A percentile compares a stretch with the other conserved stretches of the same genome.
phyloP scores from a whole-genome alignment of 2,329 filamentous ascomycete species.

The Clathrospora elynae region DNA sequence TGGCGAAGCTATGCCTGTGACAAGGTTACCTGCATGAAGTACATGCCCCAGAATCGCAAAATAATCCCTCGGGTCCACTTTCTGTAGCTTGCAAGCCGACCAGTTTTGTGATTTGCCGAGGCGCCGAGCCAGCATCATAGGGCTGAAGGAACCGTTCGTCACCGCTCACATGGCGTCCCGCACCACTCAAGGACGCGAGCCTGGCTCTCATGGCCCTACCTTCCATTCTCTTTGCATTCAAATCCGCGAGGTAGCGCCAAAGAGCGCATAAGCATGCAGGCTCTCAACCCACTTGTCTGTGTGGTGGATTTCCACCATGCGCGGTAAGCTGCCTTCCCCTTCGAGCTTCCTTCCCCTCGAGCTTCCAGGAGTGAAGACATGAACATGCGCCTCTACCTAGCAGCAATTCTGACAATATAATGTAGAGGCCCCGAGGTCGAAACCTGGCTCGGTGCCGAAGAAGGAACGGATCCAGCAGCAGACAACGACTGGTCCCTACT shows the following conservation, averaged over 20 bases:
- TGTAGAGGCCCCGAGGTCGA: conserved; percentile 86
- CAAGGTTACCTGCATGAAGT: too few species aligned
- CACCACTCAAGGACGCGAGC: conserved; percentile 25
- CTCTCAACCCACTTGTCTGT: conserved; percentile 51
- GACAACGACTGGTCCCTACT: conserved; percentile 90
- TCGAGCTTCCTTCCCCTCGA: too few species aligned
- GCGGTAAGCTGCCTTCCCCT: conserved; percentile 38
- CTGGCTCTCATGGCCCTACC: conserved; percentile 12
- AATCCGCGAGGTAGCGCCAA: conserved; percentile 7
- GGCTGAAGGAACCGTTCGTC: conserved; percentile 32
- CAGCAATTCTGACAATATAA: too few species aligned
- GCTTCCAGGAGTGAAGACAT: not conserved
- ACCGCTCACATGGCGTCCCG: conserved; percentile 30
- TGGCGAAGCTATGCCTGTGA: too few species aligned
- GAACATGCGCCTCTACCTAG: too few species aligned
- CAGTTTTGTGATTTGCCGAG: too few species aligned
- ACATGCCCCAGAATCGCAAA: too few species aligned
- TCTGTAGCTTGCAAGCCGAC: too few species aligned
- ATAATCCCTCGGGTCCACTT: too few species aligned
- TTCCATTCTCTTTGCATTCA: not conserved
- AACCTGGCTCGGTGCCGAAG: conserved; percentile 79
- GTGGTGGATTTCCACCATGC: conserved; percentile 62
- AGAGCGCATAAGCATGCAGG: conserved; percentile 46
- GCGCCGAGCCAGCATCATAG: conserved; percentile 24
- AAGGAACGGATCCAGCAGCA: conserved; percentile 75